Base-by-base conservation (phyloP, 1,284 basidiomycete genomes). In the Rhodotorula sp. region DNA sequence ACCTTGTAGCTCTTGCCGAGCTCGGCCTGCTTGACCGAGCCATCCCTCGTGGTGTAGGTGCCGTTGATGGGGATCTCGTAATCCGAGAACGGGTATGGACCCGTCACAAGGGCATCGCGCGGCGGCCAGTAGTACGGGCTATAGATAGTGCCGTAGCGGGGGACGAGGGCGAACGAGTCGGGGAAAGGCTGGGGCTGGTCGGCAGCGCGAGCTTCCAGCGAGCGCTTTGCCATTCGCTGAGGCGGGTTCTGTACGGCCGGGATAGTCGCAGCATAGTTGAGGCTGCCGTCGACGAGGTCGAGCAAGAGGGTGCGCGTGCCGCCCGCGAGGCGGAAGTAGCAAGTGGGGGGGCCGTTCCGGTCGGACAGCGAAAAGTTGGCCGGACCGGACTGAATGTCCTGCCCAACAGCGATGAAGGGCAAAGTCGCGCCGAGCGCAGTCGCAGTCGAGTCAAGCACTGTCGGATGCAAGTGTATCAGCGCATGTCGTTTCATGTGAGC, bases 361-460 rank as follows among this genome's bases (percentile, higher is more conserved):
- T 59, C 33, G 29, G 26, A 17, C 48, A 24, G 15, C 57, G 49
- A 26, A 20, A 24, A 30, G 20, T 44, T 65, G 0, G 58, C 33
- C 17, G 62, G 33, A 2, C 56, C 60, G 18, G 58, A 59, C 14
- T 62, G 61, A 29, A 68, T 70, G 45, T 69, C 64, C 10, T 68
- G 54, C 22, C 64, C 70, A 4, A 54, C 60, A 1, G 64, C 70
- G 45, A 73, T 42, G 69, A 75, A 75, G 7, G 74, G 71, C 5
- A 72, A 53, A 26, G 44, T 37, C 12, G 56, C 30, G 33, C 66
- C 67, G 48, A 68, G 67, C 15, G 62, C 66, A 20, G 45, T 24
- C 45, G 63, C 44, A 18, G 74, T 74, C n/a, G 72, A 72, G 66
- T 75, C 74, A 44, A 75, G 60, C 3, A 75, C 70, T 66, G 61